These are phyloP conservation scores for Catharanthus roseus DNA, from an alignment of 257 asterid species.

Conservation along the genomic window DNA sequence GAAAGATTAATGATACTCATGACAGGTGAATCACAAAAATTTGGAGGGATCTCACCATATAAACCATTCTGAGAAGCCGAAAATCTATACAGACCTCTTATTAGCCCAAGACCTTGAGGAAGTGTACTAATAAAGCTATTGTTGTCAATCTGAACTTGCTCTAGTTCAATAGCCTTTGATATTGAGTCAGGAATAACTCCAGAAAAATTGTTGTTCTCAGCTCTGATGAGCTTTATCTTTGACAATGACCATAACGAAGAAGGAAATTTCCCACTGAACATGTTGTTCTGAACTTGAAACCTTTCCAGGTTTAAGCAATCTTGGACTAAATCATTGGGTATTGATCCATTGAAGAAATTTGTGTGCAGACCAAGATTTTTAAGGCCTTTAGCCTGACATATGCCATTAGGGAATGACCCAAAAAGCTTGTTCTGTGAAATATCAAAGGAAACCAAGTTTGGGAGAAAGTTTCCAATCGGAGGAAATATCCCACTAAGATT, in stretches of 20 bases:
- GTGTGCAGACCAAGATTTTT: conserved; percentile 48
- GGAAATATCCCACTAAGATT: conserved; percentile 64
- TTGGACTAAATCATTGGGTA: conserved; percentile 37
- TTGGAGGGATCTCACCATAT: conserved; percentile 73
- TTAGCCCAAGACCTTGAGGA: conserved; percentile 63
- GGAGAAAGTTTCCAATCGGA: conserved; percentile 36
- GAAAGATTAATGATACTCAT: conserved; percentile 80
- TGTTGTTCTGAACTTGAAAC: conserved; percentile 80
- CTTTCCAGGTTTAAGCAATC: conserved; percentile 62
- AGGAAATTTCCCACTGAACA: conserved; percentile 60
- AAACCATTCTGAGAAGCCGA: conserved; percentile 64
- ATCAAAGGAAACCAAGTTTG: conserved; percentile 69
- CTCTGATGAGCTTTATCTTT: conserved; percentile 63
- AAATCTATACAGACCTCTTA: conserved; percentile 60
- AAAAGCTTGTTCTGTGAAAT: conserved; percentile 67
- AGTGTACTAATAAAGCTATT: conserved; percentile 52
- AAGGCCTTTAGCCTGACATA: conserved; percentile 58
- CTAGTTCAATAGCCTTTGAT: conserved; percentile 60
- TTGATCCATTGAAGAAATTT: conserved; percentile 61
- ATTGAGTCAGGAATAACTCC: conserved; percentile 76
- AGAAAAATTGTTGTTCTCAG: conserved; percentile 65
- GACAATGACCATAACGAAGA: conserved; percentile 67
- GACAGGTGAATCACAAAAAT: conserved; percentile 74
- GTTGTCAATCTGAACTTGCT: conserved; percentile 89
- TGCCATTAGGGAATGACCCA: conserved; percentile 57